These are phyloP conservation scores for Croton setiger DNA, from an alignment of 441 rosid genomes.

Conservation along the genomic window DNA sequence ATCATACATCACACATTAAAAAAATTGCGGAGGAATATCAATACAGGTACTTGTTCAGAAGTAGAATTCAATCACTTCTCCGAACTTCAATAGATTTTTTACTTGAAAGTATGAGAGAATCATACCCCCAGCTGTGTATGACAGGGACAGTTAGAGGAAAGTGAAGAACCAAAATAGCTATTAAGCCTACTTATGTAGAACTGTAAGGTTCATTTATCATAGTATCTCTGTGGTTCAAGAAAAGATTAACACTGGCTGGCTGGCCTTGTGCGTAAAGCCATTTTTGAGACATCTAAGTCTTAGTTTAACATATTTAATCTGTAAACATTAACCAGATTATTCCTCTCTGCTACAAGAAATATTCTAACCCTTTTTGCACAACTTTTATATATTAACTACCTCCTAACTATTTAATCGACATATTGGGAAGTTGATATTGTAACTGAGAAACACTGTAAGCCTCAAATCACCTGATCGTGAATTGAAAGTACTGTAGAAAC, in stretches of 20 bases:
- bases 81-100: neutral
- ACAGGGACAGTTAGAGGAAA: neutral
- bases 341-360: neutral
- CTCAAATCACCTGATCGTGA: conserved; percentile 67
- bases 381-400: neutral
- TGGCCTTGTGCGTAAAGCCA: neutral
- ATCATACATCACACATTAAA: neutral
- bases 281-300: neutral
- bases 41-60: conserved; percentile 1
- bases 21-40: neutral
- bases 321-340: neutral
- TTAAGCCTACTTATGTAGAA: neutral
- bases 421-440: neutral
- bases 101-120: neutral
- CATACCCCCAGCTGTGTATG: neutral
- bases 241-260: neutral
- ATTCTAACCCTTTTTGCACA: neutral
- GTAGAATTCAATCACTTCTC: neutral
- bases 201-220: neutral
- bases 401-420: neutral
- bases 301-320: neutral
- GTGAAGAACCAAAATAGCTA: neutral
- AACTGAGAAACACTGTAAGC: neutral
- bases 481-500: conserved; percentile 76
- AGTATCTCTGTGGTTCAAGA: neutral